These are phyloP conservation scores for Xylaria grammica DNA, from an alignment of 495 filamentous ascomycete genomes.

Conservation along the genomic window DNA sequence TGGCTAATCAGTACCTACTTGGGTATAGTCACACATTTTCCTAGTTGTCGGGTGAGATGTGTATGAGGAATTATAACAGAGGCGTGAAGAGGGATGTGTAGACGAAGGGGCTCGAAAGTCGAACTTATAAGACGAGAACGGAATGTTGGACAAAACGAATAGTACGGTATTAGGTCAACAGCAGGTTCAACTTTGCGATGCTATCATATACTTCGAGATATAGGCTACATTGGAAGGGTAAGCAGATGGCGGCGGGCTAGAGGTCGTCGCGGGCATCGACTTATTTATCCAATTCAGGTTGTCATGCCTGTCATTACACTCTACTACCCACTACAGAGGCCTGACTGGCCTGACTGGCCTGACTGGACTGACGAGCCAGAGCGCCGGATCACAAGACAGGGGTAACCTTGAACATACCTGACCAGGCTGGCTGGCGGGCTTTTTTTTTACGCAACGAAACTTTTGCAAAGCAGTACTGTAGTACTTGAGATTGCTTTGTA, in stretches of 20 bases:
- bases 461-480: conserved; percentile 7
- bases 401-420: conserved; percentile 22
- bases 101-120: background rate
- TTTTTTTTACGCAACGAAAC: conserved; percentile 19
- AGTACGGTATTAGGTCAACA: background rate
- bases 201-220: background rate
- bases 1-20: conserved; percentile 26
- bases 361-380: conserved; percentile 18
- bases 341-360: conserved; percentile 18
- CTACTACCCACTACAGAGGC: conserved; percentile 1
- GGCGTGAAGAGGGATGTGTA: background rate
- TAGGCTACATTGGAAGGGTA: conserved; percentile 6
- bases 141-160: background rate
- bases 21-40: conserved; percentile 41
- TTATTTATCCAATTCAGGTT: conserved; percentile 17
- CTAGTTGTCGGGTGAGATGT: background rate
- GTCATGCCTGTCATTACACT: background rate
- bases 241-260: background rate
- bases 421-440: conserved; percentile 14
- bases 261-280: conserved; percentile 7
- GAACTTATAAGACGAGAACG: background rate
- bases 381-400: conserved; percentile 15
- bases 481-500: no score
- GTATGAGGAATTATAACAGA: background rate
- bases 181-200: background rate